A percentile compares a stretch with the other conserved stretches of the same genome.
Conservation (phyloP, 73 alveolate species). For the Loxodes magnus region DNA sequence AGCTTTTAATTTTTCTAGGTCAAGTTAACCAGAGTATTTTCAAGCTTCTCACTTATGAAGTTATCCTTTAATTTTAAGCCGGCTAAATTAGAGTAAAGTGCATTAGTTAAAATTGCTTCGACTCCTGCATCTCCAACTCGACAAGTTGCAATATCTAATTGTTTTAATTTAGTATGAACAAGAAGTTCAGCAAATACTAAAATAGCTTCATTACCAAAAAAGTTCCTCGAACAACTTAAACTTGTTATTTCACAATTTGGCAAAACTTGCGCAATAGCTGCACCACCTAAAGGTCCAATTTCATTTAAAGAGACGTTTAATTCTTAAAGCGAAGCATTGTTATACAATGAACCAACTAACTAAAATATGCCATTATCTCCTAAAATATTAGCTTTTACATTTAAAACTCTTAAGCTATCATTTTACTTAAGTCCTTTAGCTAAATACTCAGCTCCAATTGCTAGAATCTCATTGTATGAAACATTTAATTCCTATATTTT, state of each 20-base stretch:
- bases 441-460: slow-evolving; percentile 81
- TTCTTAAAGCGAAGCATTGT: slow-evolving; percentile 53
- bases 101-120: slow-evolving; percentile 58
- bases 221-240: slow-evolving; percentile 70
- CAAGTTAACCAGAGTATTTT: slow-evolving; percentile 74
- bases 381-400: slow-evolving; percentile 52
- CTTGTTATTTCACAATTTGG: slow-evolving; percentile 53
- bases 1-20: slow-evolving; percentile 76
- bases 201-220: slow-evolving; percentile 87
- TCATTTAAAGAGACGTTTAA: slow-evolving; percentile 81
- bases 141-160: slow-evolving; percentile 15
- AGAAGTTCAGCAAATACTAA: slow-evolving; percentile 72
- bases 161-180: slow-evolving; percentile 23
- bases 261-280: slow-evolving; percentile 76
- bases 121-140: slow-evolving; percentile 34
- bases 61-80: slow-evolving; percentile 81
- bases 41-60: slow-evolving; percentile 90
- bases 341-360: slow-evolving; percentile 57
- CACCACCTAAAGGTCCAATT: slow-evolving; percentile 79
- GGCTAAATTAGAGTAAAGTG: slow-evolving; percentile 58
- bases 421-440: slow-evolving; percentile 70
- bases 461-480: slow-evolving; percentile 84
- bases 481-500: slow-evolving; percentile 61
- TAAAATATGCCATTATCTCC: slow-evolving; percentile 57
- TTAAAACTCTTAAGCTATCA: slow-evolving; percentile 39